phyloP scores from a whole-genome alignment of 1,284 basidiomycete genomes.

The Ceratobasidium theobromae region DNA sequence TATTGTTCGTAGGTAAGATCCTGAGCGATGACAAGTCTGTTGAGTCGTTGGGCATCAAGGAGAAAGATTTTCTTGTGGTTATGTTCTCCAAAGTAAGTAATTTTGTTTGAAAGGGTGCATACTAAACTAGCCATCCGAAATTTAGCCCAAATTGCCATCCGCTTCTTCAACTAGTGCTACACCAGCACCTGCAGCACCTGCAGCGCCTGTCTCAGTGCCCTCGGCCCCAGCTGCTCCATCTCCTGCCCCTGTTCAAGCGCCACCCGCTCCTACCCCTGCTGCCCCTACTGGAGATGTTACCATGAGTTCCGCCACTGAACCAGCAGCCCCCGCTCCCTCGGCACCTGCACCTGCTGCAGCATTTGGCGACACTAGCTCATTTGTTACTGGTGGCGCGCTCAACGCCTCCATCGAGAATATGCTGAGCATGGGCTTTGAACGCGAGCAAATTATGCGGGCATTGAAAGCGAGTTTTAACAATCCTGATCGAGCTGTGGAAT shows the following conservation, averaged over 20 bases:
- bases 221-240: slow-evolving; percentile 44
- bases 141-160: slow-evolving; percentile 41
- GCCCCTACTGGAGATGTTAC: slow-evolving; percentile 41
- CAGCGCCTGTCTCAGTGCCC: slow-evolving; percentile 42
- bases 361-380: slow-evolving; percentile 56
- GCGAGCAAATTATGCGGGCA: slow-evolving; percentile 83
- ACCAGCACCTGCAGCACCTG: slow-evolving; percentile 41
- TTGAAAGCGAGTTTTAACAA: slow-evolving; percentile 97
- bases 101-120: not conserved
- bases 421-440: slow-evolving; percentile 93
- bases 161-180: slow-evolving; percentile 45
- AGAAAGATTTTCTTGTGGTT: slow-evolving; percentile 98
- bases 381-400: slow-evolving; percentile 74
- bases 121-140: not conserved
- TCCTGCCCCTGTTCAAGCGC: slow-evolving; percentile 43
- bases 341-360: slow-evolving; percentile 42
- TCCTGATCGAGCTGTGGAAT: slow-evolving; percentile 96
- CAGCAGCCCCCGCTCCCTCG: slow-evolving; percentile 45
- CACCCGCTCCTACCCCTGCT: slow-evolving; percentile 44
- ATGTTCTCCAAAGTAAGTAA: slow-evolving; percentile 91
- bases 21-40: slow-evolving; percentile 87
- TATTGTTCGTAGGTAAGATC: slow-evolving; percentile 75
- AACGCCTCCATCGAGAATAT: slow-evolving; percentile 79
- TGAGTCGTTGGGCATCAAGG: slow-evolving; percentile 89
- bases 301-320: slow-evolving; percentile 40